phyloP scores from a whole-genome alignment of 768 basidiomycete species.

The Pleurotus cornucopiae region DNA sequence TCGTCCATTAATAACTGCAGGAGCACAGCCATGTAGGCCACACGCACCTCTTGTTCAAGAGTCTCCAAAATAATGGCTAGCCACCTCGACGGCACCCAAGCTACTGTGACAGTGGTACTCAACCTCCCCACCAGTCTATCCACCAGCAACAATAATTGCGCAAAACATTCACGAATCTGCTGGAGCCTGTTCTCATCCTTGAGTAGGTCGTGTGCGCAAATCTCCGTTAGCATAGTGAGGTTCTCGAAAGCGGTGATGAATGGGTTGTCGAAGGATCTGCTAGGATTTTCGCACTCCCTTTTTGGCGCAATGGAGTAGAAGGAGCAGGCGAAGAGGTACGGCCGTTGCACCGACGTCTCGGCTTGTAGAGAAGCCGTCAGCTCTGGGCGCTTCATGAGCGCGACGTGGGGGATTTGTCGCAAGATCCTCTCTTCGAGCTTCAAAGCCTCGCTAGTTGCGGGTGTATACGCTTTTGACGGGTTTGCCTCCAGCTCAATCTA shows the following conservation, averaged over 20 bases:
- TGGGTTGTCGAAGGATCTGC: constrained; percentile 36
- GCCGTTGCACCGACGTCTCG: constrained; percentile 25
- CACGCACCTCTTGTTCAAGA: constrained; percentile 52
- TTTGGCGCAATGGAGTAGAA: constrained; percentile 52
- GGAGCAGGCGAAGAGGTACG: constrained; percentile 53
- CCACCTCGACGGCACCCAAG: constrained; percentile 70
- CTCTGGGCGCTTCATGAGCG: constrained; percentile 48
- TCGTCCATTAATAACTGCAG: constrained; percentile 5
- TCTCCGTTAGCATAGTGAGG: constrained; percentile 40
- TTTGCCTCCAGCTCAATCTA: constrained; percentile 4
- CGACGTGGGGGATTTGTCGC: constrained; percentile 43
- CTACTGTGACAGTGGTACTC: constrained; percentile 31
- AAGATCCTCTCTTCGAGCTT: constrained; percentile 52
- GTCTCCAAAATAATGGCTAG: constrained; percentile 45
- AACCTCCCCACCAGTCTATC: constrained; percentile 44
- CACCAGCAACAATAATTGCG: constrained; percentile 48
- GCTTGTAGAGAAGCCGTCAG: constrained; percentile 32
- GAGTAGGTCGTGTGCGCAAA: constrained; percentile 35
- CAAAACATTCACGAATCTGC: constrained; percentile 42
- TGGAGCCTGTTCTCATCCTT: constrained; percentile 24
- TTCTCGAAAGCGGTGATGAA: constrained; percentile 57
- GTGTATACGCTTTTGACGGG: constrained; percentile 24
- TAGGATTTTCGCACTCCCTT: constrained; percentile 6
- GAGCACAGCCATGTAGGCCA: constrained; percentile 1
- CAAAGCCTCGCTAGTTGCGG: constrained; percentile 36